Evolutionary conservation across 805 yeast species (phyloP).

Genomic region (Schwanniomyces vanrijiae): DNA sequence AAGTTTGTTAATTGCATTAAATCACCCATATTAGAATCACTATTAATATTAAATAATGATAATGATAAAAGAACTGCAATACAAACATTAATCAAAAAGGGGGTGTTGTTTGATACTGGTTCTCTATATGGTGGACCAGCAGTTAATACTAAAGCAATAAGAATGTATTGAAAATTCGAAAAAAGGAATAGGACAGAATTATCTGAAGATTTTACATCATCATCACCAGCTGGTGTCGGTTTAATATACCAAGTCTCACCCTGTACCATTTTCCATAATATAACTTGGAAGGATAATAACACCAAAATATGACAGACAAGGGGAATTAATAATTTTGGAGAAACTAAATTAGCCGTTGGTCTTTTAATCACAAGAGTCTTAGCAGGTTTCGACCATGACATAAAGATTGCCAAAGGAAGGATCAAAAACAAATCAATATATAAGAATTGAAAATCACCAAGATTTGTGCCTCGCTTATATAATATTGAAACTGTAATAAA

Average conservation of each 20-base stretch:
- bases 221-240: conserved; percentile 80
- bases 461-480: conserved; percentile 84
- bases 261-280: conserved; percentile 63
- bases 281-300: conserved; percentile 62
- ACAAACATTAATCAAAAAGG: conserved; percentile 65
- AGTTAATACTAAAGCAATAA: conserved; percentile 79
- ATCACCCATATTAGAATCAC: conserved; percentile 55
- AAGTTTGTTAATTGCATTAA: conserved; percentile 76
- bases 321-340: conserved; percentile 84
- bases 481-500: conserved; percentile 83
- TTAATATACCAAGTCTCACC: conserved; percentile 70
- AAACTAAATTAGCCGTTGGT: conserved; percentile 92
- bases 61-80: conserved; percentile 51
- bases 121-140: conserved; percentile 94
- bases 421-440: conserved; percentile 91
- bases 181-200: conserved; percentile 81
- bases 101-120: conserved; percentile 62
- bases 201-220: conserved; percentile 81
- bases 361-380: conserved; percentile 60
- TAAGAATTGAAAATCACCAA: conserved; percentile 95
- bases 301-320: conserved; percentile 74
- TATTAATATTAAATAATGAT: conserved; percentile 53
- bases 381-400: conserved; percentile 96
- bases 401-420: conserved; percentile 90
- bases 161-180: conserved; percentile 86